These are phyloP conservation scores for Alternaria sp. DNA, from an alignment of 2,329 filamentous ascomycete species.

Conservation along the genomic window DNA sequence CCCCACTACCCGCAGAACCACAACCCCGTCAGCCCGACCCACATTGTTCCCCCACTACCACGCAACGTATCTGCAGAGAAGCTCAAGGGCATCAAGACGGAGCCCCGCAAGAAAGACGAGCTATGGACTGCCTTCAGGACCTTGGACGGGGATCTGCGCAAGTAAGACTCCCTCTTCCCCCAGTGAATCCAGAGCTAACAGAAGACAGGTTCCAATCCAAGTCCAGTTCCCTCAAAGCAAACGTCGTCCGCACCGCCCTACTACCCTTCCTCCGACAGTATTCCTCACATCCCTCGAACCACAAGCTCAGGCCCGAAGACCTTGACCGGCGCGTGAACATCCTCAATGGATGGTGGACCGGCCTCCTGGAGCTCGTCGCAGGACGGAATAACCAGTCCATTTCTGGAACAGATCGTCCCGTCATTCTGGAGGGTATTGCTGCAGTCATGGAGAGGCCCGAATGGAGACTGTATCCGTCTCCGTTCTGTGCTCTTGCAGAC, in stretches of 20 bases:
- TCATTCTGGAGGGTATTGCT: slow-evolving; percentile 77
- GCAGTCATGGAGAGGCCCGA: slow-evolving; percentile 88
- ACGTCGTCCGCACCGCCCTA: slow-evolving; percentile 72
- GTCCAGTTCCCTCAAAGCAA: slow-evolving; percentile 74
- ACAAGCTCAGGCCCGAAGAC: slow-evolving; percentile 74
- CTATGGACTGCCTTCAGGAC: slow-evolving; percentile 71
- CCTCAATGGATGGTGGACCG: slow-evolving; percentile 89
- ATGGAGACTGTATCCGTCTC: slow-evolving; percentile 77
- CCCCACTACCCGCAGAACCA: slow-evolving; percentile 45
- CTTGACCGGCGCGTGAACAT: slow-evolving; percentile 80
- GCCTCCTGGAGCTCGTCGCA: slow-evolving; percentile 80
- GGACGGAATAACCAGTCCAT: slow-evolving; percentile 77
- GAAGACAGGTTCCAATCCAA: slow-evolving; percentile 70
- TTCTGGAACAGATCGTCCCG: slow-evolving; percentile 81
- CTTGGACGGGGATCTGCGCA: slow-evolving; percentile 72
- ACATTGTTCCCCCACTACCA: slow-evolving; percentile 51
- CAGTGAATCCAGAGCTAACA: slow-evolving; percentile 7
- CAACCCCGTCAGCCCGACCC: slow-evolving; percentile 41
- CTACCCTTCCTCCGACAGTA: slow-evolving; percentile 79
- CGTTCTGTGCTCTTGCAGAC: slow-evolving; percentile 67
- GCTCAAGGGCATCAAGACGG: slow-evolving; percentile 45
- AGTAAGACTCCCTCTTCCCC: slow-evolving; percentile 51
- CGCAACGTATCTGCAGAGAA: slow-evolving; percentile 51
- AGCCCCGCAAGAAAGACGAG: slow-evolving; percentile 68
- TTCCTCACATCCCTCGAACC: slow-evolving; percentile 70